Conservation (phyloP, 2,329 filamentous ascomycete species). For the Fusarium citri region DNA sequence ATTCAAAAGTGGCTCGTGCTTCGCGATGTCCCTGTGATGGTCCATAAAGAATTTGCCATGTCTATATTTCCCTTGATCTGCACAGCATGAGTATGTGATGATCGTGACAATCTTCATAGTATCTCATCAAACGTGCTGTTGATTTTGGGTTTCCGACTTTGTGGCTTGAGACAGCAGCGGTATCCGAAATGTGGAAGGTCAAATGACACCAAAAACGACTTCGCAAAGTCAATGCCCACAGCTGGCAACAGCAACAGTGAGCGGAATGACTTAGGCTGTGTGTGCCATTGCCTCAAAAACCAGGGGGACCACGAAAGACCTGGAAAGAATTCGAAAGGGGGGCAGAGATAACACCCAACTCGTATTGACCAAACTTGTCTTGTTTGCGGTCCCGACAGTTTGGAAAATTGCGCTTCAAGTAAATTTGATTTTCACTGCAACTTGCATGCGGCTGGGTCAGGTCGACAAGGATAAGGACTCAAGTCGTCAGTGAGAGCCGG, state of each 20-base stretch:
- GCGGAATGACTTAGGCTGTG: conserved; percentile 18
- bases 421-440: conserved; percentile 46
- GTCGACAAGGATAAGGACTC: conserved; percentile 38
- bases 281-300: conserved; percentile 26
- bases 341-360: conserved; percentile 37
- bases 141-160: background rate
- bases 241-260: conserved; percentile 43
- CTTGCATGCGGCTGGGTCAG: conserved; percentile 40
- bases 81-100: background rate
- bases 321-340: conserved; percentile 28
- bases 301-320: conserved; percentile 25
- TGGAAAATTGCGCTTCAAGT: conserved; percentile 53
- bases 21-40: background rate
- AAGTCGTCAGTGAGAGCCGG: conserved; percentile 26
- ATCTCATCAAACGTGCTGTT: background rate
- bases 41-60: background rate
- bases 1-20: background rate
- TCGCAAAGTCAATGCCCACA: conserved; percentile 34
- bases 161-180: background rate
- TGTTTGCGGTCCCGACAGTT: conserved; percentile 50
- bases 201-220: conserved; percentile 40
- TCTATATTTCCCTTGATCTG: background rate
- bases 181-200: conserved; percentile 31
- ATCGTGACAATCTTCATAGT: background rate
- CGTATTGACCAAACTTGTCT: conserved; percentile 42